phyloP scores from a whole-genome alignment of 331 rosid genomes.

The Acacia pycnantha region DNA sequence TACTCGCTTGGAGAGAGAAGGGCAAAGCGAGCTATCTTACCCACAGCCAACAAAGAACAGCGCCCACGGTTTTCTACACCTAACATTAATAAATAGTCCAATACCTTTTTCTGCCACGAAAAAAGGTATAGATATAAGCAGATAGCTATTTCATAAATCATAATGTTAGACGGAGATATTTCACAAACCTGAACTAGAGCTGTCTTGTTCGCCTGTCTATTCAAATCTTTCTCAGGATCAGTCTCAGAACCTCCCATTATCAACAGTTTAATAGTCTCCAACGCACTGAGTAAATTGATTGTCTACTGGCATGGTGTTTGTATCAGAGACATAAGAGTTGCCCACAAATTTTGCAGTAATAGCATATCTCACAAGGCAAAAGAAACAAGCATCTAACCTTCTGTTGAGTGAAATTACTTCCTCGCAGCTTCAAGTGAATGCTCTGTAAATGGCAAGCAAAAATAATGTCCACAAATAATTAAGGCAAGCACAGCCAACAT shows the following conservation, averaged over 20 bases:
- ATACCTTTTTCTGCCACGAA: too few relatives aligned
- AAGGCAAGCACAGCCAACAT: too few relatives aligned
- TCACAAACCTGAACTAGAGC: too few relatives aligned
- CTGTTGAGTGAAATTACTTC: slow-evolving; percentile 82
- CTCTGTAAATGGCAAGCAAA: not conserved
- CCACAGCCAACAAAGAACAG: too few relatives aligned
- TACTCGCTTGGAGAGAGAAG: too few relatives aligned
- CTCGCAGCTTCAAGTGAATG: slow-evolving; percentile 57
- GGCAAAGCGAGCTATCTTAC: too few relatives aligned
- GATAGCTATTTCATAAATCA: too few relatives aligned
- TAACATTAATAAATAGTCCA: too few relatives aligned
- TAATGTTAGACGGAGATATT: too few relatives aligned
- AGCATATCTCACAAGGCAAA: slow-evolving; percentile 21
- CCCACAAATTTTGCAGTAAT: slow-evolving; percentile 41
- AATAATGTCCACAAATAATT: slow-evolving; percentile 11
- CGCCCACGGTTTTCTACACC: too few relatives aligned
- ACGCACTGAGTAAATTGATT: slow-evolving; percentile 77
- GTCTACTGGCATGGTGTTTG: slow-evolving; percentile 89
- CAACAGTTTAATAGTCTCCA: slow-evolving; percentile 78
- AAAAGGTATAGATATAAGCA: too few relatives aligned
- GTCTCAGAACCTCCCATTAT: slow-evolving; percentile 72
- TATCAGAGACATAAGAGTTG: slow-evolving; percentile 47
- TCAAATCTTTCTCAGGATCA: slow-evolving; percentile 73
- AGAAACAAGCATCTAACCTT: slow-evolving; percentile 70
- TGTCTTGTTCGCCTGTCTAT: too few relatives aligned